Evolutionary conservation across 2,329 filamentous ascomycete species (phyloP).

Genomic region (Botrytis tulipae): DNA sequence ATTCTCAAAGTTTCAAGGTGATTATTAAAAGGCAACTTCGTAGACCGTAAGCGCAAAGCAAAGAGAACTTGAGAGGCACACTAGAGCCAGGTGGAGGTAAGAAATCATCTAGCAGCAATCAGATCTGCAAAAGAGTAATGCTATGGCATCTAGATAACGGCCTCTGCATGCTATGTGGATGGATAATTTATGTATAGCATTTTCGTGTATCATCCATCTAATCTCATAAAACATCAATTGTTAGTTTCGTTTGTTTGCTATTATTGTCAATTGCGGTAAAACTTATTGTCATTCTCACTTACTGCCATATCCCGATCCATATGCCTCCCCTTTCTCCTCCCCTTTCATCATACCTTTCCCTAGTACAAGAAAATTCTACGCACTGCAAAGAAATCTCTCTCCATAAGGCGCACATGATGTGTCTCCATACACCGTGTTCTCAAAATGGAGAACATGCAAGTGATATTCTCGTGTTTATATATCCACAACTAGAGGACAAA

Average conservation of each 20-base stretch:
- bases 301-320: no score
- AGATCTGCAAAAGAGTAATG: no score
- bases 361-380: no score
- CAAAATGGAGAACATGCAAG: background rate
- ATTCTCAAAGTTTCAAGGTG: no score
- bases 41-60: no score
- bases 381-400: rapidly evolving
- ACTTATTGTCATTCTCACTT: background rate
- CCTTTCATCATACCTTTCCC: no score
- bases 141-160: background rate
- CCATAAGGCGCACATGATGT: rapidly evolving
- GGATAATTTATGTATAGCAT: background rate
- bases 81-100: no score
- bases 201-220: background rate
- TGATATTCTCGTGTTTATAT: background rate
- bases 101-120: no score
- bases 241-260: rapidly evolving
- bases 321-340: no score
- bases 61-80: no score
- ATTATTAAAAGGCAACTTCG: no score
- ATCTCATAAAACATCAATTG: background rate
- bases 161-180: no score
- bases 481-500: background rate
- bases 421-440: background rate
- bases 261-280: background rate